phyloP scores from a whole-genome alignment of 23 red algal genomes.

The Gracilaria gracilis region DNA sequence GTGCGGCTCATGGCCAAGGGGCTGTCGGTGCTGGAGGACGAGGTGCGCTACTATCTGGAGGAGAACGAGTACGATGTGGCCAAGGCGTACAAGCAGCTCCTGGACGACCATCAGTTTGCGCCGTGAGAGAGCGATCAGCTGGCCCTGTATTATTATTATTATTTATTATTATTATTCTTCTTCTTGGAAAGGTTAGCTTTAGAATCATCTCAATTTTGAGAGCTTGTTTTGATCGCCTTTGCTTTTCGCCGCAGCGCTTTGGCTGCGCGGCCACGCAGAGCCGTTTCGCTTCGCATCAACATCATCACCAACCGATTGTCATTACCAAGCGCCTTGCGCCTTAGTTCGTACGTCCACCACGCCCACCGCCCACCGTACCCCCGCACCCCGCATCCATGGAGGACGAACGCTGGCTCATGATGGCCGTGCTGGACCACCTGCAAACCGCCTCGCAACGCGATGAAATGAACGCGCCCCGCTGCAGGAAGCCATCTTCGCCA shows the following conservation, averaged over 20 bases:
- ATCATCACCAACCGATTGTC: no score
- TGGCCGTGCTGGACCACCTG: slow-evolving; percentile 45
- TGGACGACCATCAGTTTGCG: slow-evolving; percentile 54
- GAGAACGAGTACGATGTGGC: slow-evolving; percentile 42
- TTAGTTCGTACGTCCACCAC: background rate
- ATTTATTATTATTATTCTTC: no score
- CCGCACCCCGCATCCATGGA: slow-evolving; percentile 12
- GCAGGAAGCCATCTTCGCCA: slow-evolving; percentile 42
- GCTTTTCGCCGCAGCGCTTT: no score
- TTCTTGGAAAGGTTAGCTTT: no score
- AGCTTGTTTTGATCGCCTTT: no score
- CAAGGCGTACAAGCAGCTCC: slow-evolving; percentile 45
- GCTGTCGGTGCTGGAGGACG: slow-evolving; percentile 20
- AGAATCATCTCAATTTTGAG: no score
- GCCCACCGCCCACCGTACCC: background rate
- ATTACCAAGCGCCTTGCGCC: no score
- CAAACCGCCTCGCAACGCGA: slow-evolving; percentile 17
- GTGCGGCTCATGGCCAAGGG: slow-evolving; percentile 38
- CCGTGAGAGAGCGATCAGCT: no score
- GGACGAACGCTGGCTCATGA: slow-evolving; percentile 62
- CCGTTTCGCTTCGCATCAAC: no score
- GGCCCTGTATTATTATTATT: no score
- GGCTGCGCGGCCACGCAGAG: no score
- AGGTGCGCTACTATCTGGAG: slow-evolving; percentile 51
- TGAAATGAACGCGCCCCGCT: slow-evolving; percentile 8